phyloP scores from a whole-genome alignment of 108 stramenopile genomes.

The Cafeteria roenbergensis region DNA sequence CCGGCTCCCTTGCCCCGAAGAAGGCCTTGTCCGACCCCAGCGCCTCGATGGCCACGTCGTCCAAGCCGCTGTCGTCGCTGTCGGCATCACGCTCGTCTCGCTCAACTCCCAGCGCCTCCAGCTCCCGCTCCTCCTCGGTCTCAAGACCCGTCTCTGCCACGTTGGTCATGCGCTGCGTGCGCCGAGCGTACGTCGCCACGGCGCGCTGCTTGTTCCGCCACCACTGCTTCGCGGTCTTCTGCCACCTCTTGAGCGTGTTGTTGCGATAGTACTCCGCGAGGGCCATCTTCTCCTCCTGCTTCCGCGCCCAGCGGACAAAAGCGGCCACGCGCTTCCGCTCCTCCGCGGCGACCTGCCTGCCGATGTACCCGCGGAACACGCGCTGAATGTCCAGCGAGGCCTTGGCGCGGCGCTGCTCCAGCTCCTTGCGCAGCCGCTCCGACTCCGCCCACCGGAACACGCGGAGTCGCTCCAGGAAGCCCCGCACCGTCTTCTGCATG shows the following conservation, averaged over 20 bases:
- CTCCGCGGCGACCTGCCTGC: conserved; percentile 8
- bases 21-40: too few relatives aligned
- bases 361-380: conserved; percentile 26
- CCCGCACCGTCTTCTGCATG: conserved; percentile 27
- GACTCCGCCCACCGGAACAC: conserved; percentile 26
- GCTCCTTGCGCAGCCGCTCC: conserved; percentile 21
- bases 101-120: too few relatives aligned
- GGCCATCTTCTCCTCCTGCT: conserved; percentile 29
- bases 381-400: conserved; percentile 34
- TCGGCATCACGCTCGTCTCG: too few relatives aligned
- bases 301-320: conserved; percentile 25
- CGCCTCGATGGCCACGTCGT: too few relatives aligned
- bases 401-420: conserved; percentile 24
- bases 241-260: conserved; percentile 13
- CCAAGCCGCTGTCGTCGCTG: too few relatives aligned
- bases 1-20: too few relatives aligned
- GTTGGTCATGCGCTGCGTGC: too few relatives aligned
- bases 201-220: too few relatives aligned
- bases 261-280: conserved; percentile 33
- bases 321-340: conserved; percentile 31
- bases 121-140: too few relatives aligned
- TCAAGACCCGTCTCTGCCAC: too few relatives aligned
- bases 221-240: too few relatives aligned
- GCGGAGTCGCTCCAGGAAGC: conserved; percentile 29
- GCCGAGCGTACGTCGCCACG: too few relatives aligned